Conservation (phyloP, 208 protist species). For the Leishmania tarentolae region DNA sequence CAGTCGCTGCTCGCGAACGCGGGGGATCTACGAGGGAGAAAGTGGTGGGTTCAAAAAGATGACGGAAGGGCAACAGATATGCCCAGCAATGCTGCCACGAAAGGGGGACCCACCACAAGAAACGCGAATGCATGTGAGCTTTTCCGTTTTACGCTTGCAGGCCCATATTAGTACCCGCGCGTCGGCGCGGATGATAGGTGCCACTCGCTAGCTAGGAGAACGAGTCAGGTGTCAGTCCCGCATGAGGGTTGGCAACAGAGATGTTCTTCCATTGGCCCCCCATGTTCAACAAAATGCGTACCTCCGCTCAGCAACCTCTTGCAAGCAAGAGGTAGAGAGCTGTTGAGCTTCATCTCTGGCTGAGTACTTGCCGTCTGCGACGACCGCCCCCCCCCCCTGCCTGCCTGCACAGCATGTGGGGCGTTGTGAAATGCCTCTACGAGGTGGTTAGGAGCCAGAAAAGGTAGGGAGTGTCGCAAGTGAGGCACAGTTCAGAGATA, state of each 20-base stretch:
- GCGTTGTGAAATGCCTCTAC: neutral
- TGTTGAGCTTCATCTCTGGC: neutral
- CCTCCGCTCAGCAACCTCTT: neutral
- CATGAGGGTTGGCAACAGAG: neutral
- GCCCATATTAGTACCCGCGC: neutral
- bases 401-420: neutral
- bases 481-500: neutral
- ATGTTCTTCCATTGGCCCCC: neutral
- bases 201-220: neutral
- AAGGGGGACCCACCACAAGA: neutral
- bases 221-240: neutral
- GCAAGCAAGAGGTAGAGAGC: neutral
- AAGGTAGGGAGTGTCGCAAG: neutral
- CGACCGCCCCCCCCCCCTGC: neutral
- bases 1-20: neutral
- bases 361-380: neutral
- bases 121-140: neutral
- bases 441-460: neutral
- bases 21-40: neutral
- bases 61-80: neutral
- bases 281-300: neutral
- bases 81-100: neutral
- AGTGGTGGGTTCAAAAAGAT: neutral
- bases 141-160: neutral
- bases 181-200: neutral